Percentiles rank a stretch among this genome's conserved stretches.
Conservation (phyloP, 2,329 filamentous ascomycete genomes). For the Talaromyces sp. region DNA sequence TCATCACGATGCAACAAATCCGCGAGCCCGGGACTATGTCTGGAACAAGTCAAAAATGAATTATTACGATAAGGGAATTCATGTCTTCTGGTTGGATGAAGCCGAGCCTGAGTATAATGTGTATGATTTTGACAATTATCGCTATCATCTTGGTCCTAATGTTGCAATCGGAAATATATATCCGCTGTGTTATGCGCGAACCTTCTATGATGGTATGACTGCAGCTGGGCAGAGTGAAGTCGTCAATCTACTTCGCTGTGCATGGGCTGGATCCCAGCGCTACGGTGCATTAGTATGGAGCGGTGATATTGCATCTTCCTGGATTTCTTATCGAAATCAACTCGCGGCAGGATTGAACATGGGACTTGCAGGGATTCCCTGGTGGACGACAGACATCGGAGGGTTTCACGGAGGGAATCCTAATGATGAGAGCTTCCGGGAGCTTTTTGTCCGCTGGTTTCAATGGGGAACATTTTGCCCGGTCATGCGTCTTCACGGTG, state of each 20-base stretch:
- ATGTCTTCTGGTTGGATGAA: conserved; percentile 67
- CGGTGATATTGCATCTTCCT: conserved; percentile 64
- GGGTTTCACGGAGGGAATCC: conserved; percentile 66
- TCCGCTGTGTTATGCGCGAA: conserved; percentile 55
- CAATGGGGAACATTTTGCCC: conserved; percentile 67
- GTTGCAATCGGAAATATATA: conserved; percentile 59
- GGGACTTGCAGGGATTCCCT: conserved; percentile 61
- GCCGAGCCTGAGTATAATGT: conserved; percentile 64
- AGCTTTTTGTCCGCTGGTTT: conserved; percentile 66
- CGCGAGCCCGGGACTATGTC: conserved; percentile 56
- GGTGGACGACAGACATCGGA: conserved; percentile 70
- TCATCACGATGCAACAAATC: conserved; percentile 64
- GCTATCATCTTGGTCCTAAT: conserved; percentile 57
- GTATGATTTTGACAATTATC: conserved; percentile 66
- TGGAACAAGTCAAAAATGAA: conserved; percentile 60
- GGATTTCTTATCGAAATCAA: conserved; percentile 59
- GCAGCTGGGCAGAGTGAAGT: conserved; percentile 54
- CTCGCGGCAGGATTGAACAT: conserved; percentile 63
- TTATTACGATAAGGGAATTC: conserved; percentile 62
- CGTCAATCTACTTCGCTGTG: conserved; percentile 58
- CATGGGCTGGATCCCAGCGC: conserved; percentile 59
- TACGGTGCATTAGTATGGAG: conserved; percentile 66
- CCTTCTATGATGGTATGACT: conserved; percentile 59
- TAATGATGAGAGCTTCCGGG: conserved; percentile 54
- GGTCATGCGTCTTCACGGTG: conserved; percentile 65